phyloP scores from a whole-genome alignment of 176 grass and related monocot genomes.

The Musa acuminata region DNA sequence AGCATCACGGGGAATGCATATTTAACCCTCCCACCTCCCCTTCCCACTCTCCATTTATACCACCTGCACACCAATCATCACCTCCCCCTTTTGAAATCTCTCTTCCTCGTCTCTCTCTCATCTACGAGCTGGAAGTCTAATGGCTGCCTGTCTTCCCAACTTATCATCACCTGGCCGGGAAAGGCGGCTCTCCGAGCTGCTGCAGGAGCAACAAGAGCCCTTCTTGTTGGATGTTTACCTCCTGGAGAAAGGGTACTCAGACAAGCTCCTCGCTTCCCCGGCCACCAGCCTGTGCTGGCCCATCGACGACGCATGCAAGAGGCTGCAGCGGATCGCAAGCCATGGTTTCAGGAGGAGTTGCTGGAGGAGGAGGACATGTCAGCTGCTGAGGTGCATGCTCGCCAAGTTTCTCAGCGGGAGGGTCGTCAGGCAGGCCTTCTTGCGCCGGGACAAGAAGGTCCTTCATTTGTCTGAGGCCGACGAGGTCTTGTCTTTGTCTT shows the following conservation, averaged over 20 bases:
- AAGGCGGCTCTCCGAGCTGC: conserved; percentile 27
- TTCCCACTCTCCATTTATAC: neutral
- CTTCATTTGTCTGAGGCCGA: neutral
- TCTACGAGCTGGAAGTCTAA: no score
- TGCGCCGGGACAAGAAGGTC: neutral
- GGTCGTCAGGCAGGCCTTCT: neutral
- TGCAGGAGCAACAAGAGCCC: conserved; percentile 39
- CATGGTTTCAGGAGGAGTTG: neutral
- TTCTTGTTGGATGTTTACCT: conserved; percentile 39
- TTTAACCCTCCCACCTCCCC: neutral
- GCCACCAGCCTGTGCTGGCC: conserved; percentile 2
- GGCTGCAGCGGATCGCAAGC: neutral
- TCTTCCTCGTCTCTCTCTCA: neutral
- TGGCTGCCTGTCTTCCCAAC: no score
- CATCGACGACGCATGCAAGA: neutral
- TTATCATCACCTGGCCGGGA: neutral
- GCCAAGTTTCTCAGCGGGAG: neutral
- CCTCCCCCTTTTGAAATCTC: neutral
- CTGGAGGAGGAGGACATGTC: neutral
- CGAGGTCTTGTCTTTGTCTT: neutral
- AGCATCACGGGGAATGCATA: neutral
- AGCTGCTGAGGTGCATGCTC: neutral
- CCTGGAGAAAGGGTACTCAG: conserved; percentile 38
- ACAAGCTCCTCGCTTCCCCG: neutral
- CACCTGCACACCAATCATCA: neutral